Conservation (phyloP, 768 basidiomycete species). For the Suillus fuscotomentosus region DNA sequence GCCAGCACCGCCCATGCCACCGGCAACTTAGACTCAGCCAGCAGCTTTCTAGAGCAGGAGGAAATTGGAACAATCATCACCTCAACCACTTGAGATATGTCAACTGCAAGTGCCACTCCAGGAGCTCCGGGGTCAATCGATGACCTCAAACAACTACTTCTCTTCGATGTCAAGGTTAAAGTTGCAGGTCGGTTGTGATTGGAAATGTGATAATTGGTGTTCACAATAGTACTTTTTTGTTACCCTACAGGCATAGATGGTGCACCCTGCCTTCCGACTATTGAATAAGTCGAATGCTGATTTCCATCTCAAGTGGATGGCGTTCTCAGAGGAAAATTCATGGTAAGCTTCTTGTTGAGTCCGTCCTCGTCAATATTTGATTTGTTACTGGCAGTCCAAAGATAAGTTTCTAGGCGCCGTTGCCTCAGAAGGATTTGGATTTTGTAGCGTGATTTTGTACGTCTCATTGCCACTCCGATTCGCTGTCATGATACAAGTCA, state of each 20-base stretch:
- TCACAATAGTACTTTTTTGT: neutral
- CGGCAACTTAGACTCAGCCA: neutral
- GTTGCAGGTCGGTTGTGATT: conserved; percentile 69
- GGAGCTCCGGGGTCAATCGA: conserved; percentile 51
- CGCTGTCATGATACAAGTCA: conserved; percentile 2
- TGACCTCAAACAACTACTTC: conserved; percentile 55
- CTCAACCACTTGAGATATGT: neutral
- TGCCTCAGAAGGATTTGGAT: conserved; percentile 83
- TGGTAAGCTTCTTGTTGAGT: conserved; percentile 45
- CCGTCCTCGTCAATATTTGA: conserved; percentile 5
- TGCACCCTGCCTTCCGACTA: conserved; percentile 28
- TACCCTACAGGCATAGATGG: conserved; percentile 60
- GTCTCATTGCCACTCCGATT: conserved; percentile 24
- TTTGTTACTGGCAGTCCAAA: conserved; percentile 61
- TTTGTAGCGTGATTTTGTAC: conserved; percentile 91
- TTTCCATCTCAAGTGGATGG: conserved; percentile 69
- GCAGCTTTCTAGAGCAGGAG: neutral
- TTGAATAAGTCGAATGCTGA: conserved; percentile 9
- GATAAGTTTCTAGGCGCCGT: conserved; percentile 86
- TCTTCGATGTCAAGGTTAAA: conserved; percentile 80
- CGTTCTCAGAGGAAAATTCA: conserved; percentile 91
- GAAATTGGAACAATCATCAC: neutral
- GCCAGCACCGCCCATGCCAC: neutral
- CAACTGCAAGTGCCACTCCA: conserved; percentile 24
- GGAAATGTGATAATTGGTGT: neutral